Percentiles rank a stretch among this genome's conserved stretches.
Conservation (phyloP, 768 basidiomycete genomes). For the Termitomyces sp. region DNA sequence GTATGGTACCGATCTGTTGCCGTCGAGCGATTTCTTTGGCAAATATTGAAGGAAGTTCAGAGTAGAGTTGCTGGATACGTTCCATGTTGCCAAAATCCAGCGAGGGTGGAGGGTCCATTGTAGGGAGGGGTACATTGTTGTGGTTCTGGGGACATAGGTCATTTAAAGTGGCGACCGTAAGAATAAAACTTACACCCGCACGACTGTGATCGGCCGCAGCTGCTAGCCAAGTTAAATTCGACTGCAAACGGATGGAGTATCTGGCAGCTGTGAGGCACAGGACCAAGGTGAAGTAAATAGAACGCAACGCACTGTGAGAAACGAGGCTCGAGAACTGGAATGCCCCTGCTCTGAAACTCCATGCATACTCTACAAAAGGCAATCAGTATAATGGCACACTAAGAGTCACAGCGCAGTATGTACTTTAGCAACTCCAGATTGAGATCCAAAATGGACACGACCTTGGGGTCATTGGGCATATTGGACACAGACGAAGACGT, state of each 20-base stretch:
- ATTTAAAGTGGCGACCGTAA: too few relatives aligned
- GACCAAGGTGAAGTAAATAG: background rate
- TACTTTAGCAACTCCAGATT: slow-evolving; percentile 69
- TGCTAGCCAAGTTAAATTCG: slow-evolving; percentile 68
- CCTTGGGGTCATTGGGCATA: slow-evolving; percentile 35
- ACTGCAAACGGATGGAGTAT: slow-evolving; percentile 55
- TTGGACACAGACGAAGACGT: slow-evolving; percentile 12
- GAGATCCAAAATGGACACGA: slow-evolving; percentile 55
- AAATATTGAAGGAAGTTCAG: slow-evolving; percentile 54
- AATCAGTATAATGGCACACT: background rate
- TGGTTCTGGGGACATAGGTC: slow-evolving; percentile 17
- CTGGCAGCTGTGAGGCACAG: slow-evolving; percentile 26
- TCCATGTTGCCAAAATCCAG: slow-evolving; percentile 43
- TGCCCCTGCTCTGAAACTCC: slow-evolving; percentile 51
- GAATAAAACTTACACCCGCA: slow-evolving; percentile 34
- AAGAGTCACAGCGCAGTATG: slow-evolving; percentile 12
- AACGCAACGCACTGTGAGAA: slow-evolving; percentile 47
- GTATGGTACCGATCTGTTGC: slow-evolving; percentile 24
- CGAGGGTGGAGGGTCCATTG: slow-evolving; percentile 47
- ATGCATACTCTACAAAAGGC: slow-evolving; percentile 43
- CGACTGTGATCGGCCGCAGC: slow-evolving; percentile 55
- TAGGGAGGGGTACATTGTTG: slow-evolving; percentile 38
- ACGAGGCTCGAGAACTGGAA: slow-evolving; percentile 39
- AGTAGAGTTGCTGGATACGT: slow-evolving; percentile 62
- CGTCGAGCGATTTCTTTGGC: slow-evolving; percentile 53